Evolutionary conservation across 2,329 filamentous ascomycete genomes (phyloP), one percentile per base, ranked within the genome.

Genomic region (Fusarium mexicanum): DNA sequence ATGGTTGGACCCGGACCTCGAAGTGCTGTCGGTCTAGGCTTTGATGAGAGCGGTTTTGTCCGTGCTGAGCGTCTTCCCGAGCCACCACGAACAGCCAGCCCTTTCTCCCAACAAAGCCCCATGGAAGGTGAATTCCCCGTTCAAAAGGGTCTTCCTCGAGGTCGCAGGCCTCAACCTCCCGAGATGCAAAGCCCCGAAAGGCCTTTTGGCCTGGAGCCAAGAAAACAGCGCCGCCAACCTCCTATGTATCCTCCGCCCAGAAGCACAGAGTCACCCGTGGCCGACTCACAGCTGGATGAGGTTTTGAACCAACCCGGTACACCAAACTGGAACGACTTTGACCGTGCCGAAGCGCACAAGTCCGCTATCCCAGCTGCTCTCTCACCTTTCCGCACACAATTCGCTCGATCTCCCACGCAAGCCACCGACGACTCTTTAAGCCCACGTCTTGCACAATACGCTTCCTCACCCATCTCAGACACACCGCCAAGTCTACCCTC

Each of bases 301-400:
- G 47, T 63, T 6, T 41, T 61, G 13, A 68, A 72, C 11, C 53
- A 62, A 41, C 67, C 67, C 18, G 61, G 66, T 61, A 77, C 57
- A 6, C 78, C 79, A 12, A 76, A 74, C 57, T 81, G 80, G 79
- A 73, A 74, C 22, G 72, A 77, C 50, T 78, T 82, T 46, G 78
- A 80, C 54, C 69, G 71, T 6, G 69, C 71, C 3, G 74, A 80
- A 31, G 76, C 78, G 3, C 80, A 82, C 54, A 76, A 76, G 38
- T 83, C 83, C 1, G 82, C 83, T 22, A 77, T 84, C 35, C 80
- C 81, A 0, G 76, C 81, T 20, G 83, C 83, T 22, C 79, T 84
- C 12, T 79, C 79, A 3, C 80, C 81, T 8, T 72, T 79, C 44
- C 66, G 62, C 40, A 26, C 58, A 14, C 67, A 77, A 16, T 69